A percentile compares a stretch with the other conserved stretches of the same genome.
Conservation (phyloP, 2,329 filamentous ascomycete genomes). For the Microascus cirrosus region DNA sequence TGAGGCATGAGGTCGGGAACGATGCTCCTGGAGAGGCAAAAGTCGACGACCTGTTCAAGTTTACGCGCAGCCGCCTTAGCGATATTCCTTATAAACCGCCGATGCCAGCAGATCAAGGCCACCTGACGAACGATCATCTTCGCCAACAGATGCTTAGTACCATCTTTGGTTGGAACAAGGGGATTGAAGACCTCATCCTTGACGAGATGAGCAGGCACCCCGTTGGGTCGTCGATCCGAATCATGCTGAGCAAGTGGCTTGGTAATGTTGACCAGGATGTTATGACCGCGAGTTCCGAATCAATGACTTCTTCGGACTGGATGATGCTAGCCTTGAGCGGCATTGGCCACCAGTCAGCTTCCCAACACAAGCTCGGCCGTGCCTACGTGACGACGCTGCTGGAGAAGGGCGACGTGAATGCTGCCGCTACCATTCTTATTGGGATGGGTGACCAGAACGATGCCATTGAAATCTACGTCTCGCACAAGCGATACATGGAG, state of each 20-base stretch:
- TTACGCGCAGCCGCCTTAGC: conserved; percentile 65
- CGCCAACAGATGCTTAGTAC: conserved; percentile 83
- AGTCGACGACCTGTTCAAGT: conserved; percentile 74
- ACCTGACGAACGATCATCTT: conserved; percentile 66
- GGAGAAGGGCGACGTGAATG: conserved; percentile 82
- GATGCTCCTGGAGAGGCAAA: conserved; percentile 14
- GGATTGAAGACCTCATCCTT: conserved; percentile 67
- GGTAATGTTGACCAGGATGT: conserved; percentile 74
- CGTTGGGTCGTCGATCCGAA: conserved; percentile 61
- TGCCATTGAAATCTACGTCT: conserved; percentile 92
- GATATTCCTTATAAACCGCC: conserved; percentile 74
- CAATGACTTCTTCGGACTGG: conserved; percentile 93
- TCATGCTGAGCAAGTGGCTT: conserved; percentile 86
- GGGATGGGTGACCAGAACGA: conserved; percentile 88
- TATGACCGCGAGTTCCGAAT: conserved; percentile 68
- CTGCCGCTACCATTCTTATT: conserved; percentile 83
- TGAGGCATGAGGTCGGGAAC: conserved; percentile 73
- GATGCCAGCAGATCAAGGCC: conserved; percentile 42
- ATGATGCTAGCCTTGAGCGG: conserved; percentile 88
- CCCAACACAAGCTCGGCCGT: conserved; percentile 82
- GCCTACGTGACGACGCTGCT: conserved; percentile 84
- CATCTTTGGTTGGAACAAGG: conserved; percentile 90
- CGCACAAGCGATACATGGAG: conserved; percentile 85
- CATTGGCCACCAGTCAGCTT: conserved; percentile 59
- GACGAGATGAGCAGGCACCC: conserved; percentile 75